Conservation (phyloP, 2,329 filamentous ascomycete species). For the Epichloe amarillans region DNA sequence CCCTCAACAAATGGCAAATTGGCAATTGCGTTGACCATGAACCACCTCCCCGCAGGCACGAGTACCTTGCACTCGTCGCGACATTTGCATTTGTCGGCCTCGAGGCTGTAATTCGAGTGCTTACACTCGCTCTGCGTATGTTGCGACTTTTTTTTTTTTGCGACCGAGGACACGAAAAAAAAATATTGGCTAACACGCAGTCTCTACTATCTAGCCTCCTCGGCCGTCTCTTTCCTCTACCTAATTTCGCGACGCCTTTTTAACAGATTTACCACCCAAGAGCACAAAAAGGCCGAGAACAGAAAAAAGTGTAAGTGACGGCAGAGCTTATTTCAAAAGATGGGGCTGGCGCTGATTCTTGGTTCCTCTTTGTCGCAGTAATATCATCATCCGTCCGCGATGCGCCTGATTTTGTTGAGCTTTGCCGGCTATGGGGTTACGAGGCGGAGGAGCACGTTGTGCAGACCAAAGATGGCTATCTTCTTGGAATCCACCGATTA, state of each 20-base stretch:
- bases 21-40: slow-evolving; percentile 2
- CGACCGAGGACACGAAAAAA: slow-evolving; percentile 3
- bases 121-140: slow-evolving; percentile 79
- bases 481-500: slow-evolving; percentile 79
- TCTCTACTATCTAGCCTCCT: slow-evolving; percentile 46
- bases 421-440: slow-evolving; percentile 87
- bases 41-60: slow-evolving; percentile 38
- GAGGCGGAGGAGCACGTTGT: slow-evolving; percentile 93
- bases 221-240: slow-evolving; percentile 74
- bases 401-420: slow-evolving; percentile 81
- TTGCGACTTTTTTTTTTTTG: slow-evolving; percentile 12
- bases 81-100: slow-evolving; percentile 74
- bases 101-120: slow-evolving; percentile 69
- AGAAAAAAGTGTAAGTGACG: slow-evolving; percentile 45
- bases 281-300: slow-evolving; percentile 52
- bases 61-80: slow-evolving; percentile 76
- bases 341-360: slow-evolving; percentile 32
- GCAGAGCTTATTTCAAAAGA: slow-evolving; percentile 9
- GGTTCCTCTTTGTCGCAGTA: slow-evolving; percentile 30
- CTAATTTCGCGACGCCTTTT: slow-evolving; percentile 70
- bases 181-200: slow-evolving; percentile 10
- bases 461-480: slow-evolving; percentile 85
- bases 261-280: slow-evolving; percentile 60
- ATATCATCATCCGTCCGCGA: slow-evolving; percentile 69
- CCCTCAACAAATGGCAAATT: not conserved